phyloP scores from a whole-genome alignment of 306 rosid genomes.

The Quercus dentata region DNA sequence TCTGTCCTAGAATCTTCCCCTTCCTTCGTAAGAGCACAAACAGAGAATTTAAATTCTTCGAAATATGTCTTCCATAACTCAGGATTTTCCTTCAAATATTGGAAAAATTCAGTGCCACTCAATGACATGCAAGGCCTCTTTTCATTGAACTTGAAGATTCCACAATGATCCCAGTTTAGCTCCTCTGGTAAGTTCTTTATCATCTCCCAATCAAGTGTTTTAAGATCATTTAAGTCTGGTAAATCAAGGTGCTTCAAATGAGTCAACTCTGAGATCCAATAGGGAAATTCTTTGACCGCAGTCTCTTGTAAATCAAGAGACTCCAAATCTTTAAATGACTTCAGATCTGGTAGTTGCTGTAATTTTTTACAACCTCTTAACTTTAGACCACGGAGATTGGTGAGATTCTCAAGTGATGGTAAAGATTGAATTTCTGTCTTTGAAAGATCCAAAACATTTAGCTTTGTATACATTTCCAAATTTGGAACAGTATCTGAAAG shows the following conservation, averaged over 20 bases:
- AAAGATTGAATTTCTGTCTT: constrained; percentile 1
- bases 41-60: constrained; percentile 9
- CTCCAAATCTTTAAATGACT: constrained; percentile 3
- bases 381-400: constrained; percentile 21
- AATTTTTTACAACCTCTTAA: constrained; percentile 17
- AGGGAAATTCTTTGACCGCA: constrained; percentile 2
- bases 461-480: neutral
- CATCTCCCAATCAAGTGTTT: constrained; percentile 1
- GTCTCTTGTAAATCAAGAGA: constrained; percentile 29
- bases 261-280: constrained; percentile 7
- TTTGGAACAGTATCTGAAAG: neutral
- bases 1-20: too few species aligned
- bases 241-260: constrained; percentile 18
- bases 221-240: constrained; percentile 12
- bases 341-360: neutral
- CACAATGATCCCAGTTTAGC: constrained; percentile 23
- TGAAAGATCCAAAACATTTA: constrained; percentile 39
- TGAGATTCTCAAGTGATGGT: neutral
- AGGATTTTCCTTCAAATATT: constrained; percentile 14
- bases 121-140: constrained; percentile 8
- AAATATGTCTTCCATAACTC: constrained; percentile 7
- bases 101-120: neutral
- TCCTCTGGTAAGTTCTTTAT: constrained; percentile 22
- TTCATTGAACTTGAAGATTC: neutral
- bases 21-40: too few species aligned